A percentile compares a stretch with the other conserved stretches of the same genome.
Conservation (phyloP, 805 yeast species). For the Maudiozyma bulderi region DNA sequence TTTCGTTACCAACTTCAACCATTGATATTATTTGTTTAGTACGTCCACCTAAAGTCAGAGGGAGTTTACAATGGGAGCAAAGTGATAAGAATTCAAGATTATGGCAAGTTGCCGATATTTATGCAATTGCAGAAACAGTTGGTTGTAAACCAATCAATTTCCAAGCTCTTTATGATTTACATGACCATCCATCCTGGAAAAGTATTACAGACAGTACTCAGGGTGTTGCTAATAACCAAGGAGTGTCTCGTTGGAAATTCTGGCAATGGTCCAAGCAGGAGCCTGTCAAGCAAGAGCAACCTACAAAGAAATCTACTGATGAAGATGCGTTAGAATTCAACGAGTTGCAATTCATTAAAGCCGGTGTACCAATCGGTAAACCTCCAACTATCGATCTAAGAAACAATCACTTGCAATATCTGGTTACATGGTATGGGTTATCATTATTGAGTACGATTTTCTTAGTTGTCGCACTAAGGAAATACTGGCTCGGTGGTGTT, state of each 20-base stretch:
- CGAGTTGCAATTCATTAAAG: constrained; percentile 51
- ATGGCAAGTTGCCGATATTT: constrained; percentile 73
- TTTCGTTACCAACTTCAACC: constrained; percentile 58
- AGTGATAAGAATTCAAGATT: constrained; percentile 56
- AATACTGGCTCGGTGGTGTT: constrained; percentile 24
- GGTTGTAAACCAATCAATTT: constrained; percentile 65
- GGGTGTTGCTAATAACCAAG: background rate
- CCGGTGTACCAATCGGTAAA: constrained; percentile 88
- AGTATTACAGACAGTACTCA: background rate
- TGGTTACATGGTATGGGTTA: constrained; percentile 92
- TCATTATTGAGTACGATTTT: constrained; percentile 63
- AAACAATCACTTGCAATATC: constrained; percentile 85
- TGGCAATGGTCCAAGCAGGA: constrained; percentile 12
- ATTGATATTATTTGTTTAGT: constrained; percentile 67
- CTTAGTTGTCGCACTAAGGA: constrained; percentile 44
- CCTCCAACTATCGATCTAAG: constrained; percentile 70
- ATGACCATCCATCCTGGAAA: constrained; percentile 38
- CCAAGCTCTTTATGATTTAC: constrained; percentile 60
- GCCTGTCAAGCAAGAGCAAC: background rate
- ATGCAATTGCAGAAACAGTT: constrained; percentile 56
- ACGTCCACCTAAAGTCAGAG: constrained; percentile 55
- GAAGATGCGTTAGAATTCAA: constrained; percentile 33
- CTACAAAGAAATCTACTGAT: constrained; percentile 1
- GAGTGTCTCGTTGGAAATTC: constrained; percentile 22
- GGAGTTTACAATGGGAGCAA: constrained; percentile 58